Base-by-base conservation (phyloP, 2,329 filamentous ascomycete species). In the Tolypocladium nubicola region DNA sequence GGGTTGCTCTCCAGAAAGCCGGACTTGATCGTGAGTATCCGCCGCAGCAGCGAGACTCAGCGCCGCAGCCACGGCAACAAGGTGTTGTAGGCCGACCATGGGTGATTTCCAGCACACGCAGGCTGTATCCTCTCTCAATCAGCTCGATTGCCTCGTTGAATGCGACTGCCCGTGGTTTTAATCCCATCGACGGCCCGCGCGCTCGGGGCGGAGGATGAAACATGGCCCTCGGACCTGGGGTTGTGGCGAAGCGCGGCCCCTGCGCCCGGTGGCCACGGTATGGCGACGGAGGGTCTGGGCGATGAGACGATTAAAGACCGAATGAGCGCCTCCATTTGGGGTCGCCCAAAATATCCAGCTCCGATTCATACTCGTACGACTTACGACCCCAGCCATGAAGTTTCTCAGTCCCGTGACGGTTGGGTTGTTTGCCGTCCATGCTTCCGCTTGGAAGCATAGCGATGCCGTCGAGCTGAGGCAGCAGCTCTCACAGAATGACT, bases 401-500 rank as follows among this genome's bases (percentile, higher is more conserved):
- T 37, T 43, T 39, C 19, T 57, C 26, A 19, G 11, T 40, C 7
- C n/a, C 16, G 9, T 59, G 14, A 52, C 30, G 2, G 35, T 33
- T 30, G 58, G 53, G 43, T 50, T 61, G 26, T 35, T 60, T 43
- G 57, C 54, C 19, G 47, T 13, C 26, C 54, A 30, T 7, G 55
- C 47, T 11, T 43, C 52, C 23, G 57, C 58, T 30, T 60, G 60
- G 54, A 54, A 56, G 5, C 55, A 61, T 9, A 54, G 56, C 55
- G 56, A 53, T 26, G 55, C 53, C 5, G 40, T 49, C 11, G 57
- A 56, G 21, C 53, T 62, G 53, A 58, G 55, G 56, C 40, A 56
- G 40, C 53, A 54, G 23, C 45, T 66, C 4, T 39, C 47, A 23
- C 54, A 55, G 8, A 61, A 61, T 14, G 64, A 66, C 1, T 56